Evolutionary conservation across 1,284 basidiomycete species (phyloP).

Genomic region (Ganoderma boninense): DNA sequence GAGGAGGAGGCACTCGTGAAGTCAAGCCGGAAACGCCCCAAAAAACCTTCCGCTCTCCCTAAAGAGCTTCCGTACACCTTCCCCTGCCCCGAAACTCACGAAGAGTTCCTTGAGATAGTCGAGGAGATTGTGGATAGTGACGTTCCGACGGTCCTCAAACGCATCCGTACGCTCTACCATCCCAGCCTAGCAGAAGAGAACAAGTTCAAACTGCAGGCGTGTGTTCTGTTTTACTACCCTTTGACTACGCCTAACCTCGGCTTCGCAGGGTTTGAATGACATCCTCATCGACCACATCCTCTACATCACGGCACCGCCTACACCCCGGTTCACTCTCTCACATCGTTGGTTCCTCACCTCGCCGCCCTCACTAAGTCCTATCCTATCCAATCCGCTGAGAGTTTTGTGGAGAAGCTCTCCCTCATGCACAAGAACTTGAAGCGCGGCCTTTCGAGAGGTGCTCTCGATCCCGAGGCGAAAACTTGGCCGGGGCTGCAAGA

Average conservation of each 20-base stretch:
- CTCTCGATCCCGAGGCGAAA: slow-evolving; percentile 69
- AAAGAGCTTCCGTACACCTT: slow-evolving; percentile 93
- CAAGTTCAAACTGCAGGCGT: slow-evolving; percentile 89
- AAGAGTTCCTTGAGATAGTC: slow-evolving; percentile 88
- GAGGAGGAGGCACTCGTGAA: slow-evolving; percentile 50
- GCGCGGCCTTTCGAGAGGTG: slow-evolving; percentile 82
- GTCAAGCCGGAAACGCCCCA: slow-evolving; percentile 28
- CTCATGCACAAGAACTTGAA: slow-evolving; percentile 97
- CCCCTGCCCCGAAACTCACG: slow-evolving; percentile 86
- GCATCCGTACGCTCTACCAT: slow-evolving; percentile 92
- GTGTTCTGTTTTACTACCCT: slow-evolving; percentile 29
- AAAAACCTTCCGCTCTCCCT: slow-evolving; percentile 23
- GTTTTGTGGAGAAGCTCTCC: slow-evolving; percentile 85
- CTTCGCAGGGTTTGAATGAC: slow-evolving; percentile 69
- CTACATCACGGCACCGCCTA: slow-evolving; percentile 73
- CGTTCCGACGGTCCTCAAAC: slow-evolving; percentile 86
- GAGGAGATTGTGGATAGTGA: slow-evolving; percentile 76
- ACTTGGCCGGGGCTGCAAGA: slow-evolving; percentile 93
- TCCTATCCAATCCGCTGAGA: slow-evolving; percentile 81
- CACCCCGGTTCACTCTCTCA: slow-evolving; percentile 69
- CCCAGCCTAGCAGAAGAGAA: slow-evolving; percentile 92
- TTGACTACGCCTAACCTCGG: slow-evolving; percentile 1
- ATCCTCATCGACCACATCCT: slow-evolving; percentile 95
- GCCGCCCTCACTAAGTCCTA: slow-evolving; percentile 83
- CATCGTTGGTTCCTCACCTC: slow-evolving; percentile 84